phyloP scores from a whole-genome alignment of 2,329 filamentous ascomycete genomes.

The Zymoseptoria crescenta region DNA sequence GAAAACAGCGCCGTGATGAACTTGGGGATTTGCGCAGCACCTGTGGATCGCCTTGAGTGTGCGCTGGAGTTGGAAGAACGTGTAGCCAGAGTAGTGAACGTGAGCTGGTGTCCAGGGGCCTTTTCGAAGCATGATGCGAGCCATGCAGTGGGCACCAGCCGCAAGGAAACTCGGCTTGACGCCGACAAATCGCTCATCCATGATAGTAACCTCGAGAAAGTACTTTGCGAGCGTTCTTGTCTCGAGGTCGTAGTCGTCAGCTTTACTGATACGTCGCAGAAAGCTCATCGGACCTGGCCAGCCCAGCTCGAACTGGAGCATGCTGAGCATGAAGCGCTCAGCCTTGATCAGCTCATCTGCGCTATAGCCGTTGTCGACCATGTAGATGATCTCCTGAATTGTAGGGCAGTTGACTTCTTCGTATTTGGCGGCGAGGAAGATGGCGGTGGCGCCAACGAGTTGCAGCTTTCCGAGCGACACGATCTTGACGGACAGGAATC shows the following conservation, averaged over 20 bases:
- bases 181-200: constrained; percentile 95
- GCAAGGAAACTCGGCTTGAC: constrained; percentile 84
- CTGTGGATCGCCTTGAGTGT: constrained; percentile 73
- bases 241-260: constrained; percentile 93
- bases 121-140: constrained; percentile 80
- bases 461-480: constrained; percentile 93
- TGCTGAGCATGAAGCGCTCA: constrained; percentile 95
- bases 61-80: constrained; percentile 71
- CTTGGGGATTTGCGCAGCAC: constrained; percentile 72
- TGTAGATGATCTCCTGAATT: constrained; percentile 90
- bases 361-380: constrained; percentile 90
- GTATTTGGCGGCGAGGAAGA: constrained; percentile 95
- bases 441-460: constrained; percentile 88
- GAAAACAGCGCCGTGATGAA: constrained; percentile 79
- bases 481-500: constrained; percentile 88
- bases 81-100: constrained; percentile 90
- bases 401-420: constrained; percentile 98
- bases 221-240: constrained; percentile 95
- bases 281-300: constrained; percentile 99
- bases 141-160: constrained; percentile 85
- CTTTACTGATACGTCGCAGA: constrained; percentile 91
- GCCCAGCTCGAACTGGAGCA: constrained; percentile 90
- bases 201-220: constrained; percentile 91
- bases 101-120: constrained; percentile 80
- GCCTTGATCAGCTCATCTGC: constrained; percentile 92